Conservation (phyloP, 2,329 filamentous ascomycete species). For the Aspergillus chevalieri region DNA sequence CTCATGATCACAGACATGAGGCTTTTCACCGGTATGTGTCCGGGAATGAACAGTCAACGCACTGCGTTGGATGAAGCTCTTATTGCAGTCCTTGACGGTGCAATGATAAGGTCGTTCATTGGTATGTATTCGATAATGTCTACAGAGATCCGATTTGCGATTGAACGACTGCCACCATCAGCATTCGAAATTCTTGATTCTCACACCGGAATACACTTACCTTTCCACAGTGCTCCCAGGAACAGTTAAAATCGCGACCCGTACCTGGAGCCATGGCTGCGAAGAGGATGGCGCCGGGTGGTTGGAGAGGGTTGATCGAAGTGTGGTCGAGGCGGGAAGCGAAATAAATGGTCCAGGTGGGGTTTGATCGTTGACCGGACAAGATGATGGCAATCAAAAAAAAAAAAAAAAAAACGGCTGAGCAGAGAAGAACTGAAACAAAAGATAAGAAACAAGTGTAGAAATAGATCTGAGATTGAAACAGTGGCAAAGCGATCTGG, state of each 20-base stretch:
- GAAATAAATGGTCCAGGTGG: neutral
- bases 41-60: conserved; percentile 42
- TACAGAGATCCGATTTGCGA: conserved; percentile 43
- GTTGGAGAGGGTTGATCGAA: neutral
- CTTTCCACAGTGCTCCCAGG: conserved; percentile 40
- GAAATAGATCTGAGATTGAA: neutral
- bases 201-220: conserved; percentile 18
- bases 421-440: neutral
- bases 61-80: conserved; percentile 45
- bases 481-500: neutral
- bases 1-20: conserved; percentile 38
- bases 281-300: neutral
- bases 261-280: conserved; percentile 34
- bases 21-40: conserved; percentile 42
- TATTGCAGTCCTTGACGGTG: conserved; percentile 39
- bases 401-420: neutral
- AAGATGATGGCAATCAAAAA: neutral
- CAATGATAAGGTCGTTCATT: conserved; percentile 45
- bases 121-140: conserved; percentile 44
- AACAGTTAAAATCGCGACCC: conserved; percentile 40
- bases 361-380: neutral
- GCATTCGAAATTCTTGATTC: neutral
- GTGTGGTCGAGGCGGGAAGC: neutral
- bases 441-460: neutral
- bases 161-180: conserved; percentile 37